phyloP scores from a whole-genome alignment of 441 rosid genomes.

The Pelargonium australe region DNA sequence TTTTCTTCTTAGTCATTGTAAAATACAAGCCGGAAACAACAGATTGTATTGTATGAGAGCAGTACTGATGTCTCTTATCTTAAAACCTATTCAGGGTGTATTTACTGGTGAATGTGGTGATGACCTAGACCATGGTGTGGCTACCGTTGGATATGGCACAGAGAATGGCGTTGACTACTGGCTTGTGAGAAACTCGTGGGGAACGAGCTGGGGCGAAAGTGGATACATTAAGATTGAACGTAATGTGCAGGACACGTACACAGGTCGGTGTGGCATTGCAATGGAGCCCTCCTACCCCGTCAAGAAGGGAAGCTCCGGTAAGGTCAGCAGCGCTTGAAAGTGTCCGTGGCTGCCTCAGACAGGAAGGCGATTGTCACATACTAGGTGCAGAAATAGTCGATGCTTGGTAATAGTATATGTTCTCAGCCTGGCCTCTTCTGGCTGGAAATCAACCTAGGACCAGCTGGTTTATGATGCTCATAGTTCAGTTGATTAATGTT shows the following conservation, averaged over 20 bases:
- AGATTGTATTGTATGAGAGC: not conserved
- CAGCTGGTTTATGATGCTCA: not conserved
- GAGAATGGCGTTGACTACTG: slow-evolving; percentile 52
- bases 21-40: not conserved
- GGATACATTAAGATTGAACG: slow-evolving; percentile 61
- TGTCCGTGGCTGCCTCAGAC: no score
- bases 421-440: no score
- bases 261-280: slow-evolving; percentile 62
- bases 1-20: not conserved
- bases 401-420: not conserved
- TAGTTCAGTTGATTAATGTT: not conserved
- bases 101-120: slow-evolving; percentile 54
- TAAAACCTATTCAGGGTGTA: slow-evolving; percentile 37
- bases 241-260: slow-evolving; percentile 24
- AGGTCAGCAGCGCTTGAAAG: not conserved
- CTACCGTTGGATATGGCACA: slow-evolving; percentile 52
- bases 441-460: not conserved
- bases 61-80: not conserved
- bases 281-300: slow-evolving; percentile 66
- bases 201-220: slow-evolving; percentile 51
- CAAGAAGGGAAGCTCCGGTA: slow-evolving; percentile 22
- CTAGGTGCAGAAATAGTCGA: not conserved
- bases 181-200: slow-evolving; percentile 72
- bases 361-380: no score
- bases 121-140: slow-evolving; percentile 52